Percentiles rank a stretch among this genome's conserved stretches.
These are phyloP conservation scores for Lojkania enalia DNA, from an alignment of 2,329 filamentous ascomycete species.

Conservation along the genomic window DNA sequence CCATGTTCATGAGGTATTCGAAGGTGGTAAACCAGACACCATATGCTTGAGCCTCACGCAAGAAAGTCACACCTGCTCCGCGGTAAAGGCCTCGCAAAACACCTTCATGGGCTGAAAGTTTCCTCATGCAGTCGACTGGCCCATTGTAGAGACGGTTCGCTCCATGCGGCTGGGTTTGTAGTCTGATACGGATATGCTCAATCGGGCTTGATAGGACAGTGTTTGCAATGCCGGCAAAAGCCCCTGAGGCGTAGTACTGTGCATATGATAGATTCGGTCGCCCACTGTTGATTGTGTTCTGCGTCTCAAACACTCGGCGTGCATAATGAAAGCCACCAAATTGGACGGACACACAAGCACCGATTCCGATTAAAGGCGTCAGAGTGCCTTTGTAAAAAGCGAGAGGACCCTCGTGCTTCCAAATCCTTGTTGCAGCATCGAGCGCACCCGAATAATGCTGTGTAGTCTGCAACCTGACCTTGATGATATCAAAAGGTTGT, in stretches of 20 bases:
- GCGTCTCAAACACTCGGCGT: conserved; percentile 78
- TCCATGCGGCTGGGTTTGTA: conserved; percentile 95
- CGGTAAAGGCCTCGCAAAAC: conserved; percentile 78
- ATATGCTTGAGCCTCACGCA: conserved; percentile 92
- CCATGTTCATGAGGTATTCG: conserved; percentile 93
- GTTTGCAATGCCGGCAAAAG: conserved; percentile 92
- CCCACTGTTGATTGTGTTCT: conserved; percentile 58
- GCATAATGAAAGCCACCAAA: conserved; percentile 97
- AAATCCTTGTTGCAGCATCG: conserved; percentile 80
- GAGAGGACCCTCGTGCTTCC: conserved; percentile 80
- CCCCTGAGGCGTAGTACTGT: conserved; percentile 89
- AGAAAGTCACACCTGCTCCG: conserved; percentile 80
- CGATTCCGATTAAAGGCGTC: conserved; percentile 92
- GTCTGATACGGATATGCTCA: conserved; percentile 92
- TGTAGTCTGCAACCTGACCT: conserved; percentile 92
- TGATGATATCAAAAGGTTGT: conserved; percentile 86
- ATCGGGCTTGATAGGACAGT: conserved; percentile 86
- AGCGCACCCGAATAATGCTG: conserved; percentile 79
- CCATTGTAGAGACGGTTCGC: conserved; percentile 76
- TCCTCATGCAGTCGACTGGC: conserved; percentile 86
- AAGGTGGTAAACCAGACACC: conserved; percentile 94
- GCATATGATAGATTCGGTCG: conserved; percentile 66
- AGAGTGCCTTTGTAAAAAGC: conserved; percentile 99
- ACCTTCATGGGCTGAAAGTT: conserved; percentile 72
- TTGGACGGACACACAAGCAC: conserved; percentile 97